Evolutionary conservation across 306 rosid species (phyloP).

Genomic region (Ziziphus jujuba): DNA sequence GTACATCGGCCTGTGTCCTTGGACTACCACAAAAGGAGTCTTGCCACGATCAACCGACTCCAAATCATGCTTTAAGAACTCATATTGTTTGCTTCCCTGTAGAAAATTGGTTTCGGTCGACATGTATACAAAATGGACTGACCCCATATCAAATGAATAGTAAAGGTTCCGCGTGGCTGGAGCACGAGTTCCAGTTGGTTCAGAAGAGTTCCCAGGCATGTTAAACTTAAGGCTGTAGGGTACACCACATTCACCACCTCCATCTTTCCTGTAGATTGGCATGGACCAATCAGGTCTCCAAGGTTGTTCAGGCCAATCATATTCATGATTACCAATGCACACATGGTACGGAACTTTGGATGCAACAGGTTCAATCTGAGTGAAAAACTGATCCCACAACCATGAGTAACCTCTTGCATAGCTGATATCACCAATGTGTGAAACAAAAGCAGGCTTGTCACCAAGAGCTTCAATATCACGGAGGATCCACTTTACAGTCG

Average conservation of each 20-base stretch:
- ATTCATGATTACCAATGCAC: constrained; percentile 90
- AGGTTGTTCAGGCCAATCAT: constrained; percentile 86
- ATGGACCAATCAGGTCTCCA: constrained; percentile 79
- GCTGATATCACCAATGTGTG: constrained; percentile 93
- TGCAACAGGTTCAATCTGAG: constrained; percentile 75
- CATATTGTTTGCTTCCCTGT: constrained; percentile 62
- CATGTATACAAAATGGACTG: constrained; percentile 74
- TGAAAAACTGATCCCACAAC: constrained; percentile 88
- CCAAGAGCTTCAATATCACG: constrained; percentile 86
- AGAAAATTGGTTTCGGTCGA: constrained; percentile 93
- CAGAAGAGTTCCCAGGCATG: constrained; percentile 94
- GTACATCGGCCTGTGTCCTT: constrained; percentile 95
- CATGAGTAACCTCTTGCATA: constrained; percentile 92
- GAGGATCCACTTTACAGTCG: constrained; percentile 83
- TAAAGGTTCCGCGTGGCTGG: constrained; percentile 72
- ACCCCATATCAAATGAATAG: constrained; percentile 84
- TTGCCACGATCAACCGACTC: constrained; percentile 66
- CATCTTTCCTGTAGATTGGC: constrained; percentile 63
- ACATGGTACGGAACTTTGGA: constrained; percentile 80
- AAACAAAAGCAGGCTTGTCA: constrained; percentile 73
- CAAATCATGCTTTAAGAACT: constrained; percentile 75
- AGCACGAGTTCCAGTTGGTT: constrained; percentile 63
- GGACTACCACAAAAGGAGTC: constrained; percentile 78
- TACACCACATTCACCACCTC: constrained; percentile 97
- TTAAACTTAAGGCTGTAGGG: constrained; percentile 84